Evolutionary conservation across 805 yeast genomes (phyloP).

Genomic region (Hanseniaspora guilliermondii): DNA sequence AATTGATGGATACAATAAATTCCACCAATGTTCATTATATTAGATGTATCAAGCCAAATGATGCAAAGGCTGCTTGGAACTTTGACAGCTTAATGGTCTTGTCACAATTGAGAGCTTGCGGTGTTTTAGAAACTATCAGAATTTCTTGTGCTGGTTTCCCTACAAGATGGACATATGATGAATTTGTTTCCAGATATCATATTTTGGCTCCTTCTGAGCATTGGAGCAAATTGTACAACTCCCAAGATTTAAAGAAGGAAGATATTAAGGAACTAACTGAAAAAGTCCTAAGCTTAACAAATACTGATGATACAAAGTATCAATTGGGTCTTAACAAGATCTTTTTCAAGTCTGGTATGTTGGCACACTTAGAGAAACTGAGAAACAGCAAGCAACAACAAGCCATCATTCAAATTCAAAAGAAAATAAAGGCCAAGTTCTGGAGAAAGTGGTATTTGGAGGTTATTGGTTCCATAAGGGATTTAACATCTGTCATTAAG

Average conservation of each 20-base stretch:
- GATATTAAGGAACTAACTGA: constrained; percentile 55
- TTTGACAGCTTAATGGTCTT: constrained; percentile 91
- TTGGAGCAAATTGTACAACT: constrained; percentile 47
- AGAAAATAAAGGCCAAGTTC: constrained; percentile 54
- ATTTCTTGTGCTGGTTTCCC: constrained; percentile 98
- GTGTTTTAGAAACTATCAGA: constrained; percentile 92
- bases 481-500: constrained; percentile 49
- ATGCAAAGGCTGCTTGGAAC: constrained; percentile 87
- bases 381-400: constrained; percentile 65
- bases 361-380: constrained; percentile 78
- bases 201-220: constrained; percentile 60
- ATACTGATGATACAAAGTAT: constrained; percentile 55
- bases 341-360: constrained; percentile 92
- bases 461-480: constrained; percentile 40
- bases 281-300: constrained; percentile 50
- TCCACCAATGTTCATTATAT: constrained; percentile 94
- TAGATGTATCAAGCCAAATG: constrained; percentile 95
- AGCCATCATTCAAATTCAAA: constrained; percentile 78
- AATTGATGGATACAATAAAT: constrained; percentile 82
- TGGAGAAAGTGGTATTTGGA: constrained; percentile 51
- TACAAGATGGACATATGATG: constrained; percentile 86
- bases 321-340: constrained; percentile 89
- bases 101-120: constrained; percentile 93
- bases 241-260: constrained; percentile 38
- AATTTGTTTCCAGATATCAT: constrained; percentile 81